phyloP scores from a whole-genome alignment of 441 rosid genomes.

The Adansonia grandidieri region DNA sequence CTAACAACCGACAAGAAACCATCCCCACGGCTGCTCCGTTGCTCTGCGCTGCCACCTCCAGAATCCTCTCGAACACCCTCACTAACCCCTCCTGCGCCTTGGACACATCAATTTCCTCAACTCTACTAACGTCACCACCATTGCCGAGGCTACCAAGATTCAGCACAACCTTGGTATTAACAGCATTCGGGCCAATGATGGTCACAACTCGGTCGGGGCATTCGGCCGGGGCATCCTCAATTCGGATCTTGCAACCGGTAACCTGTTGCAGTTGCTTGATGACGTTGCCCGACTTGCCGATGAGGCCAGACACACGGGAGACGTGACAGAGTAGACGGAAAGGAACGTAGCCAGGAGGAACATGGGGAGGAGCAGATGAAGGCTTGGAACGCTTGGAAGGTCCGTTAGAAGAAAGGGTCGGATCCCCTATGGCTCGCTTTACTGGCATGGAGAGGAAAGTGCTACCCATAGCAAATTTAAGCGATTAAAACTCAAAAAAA shows the following conservation, averaged over 20 bases:
- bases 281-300: conserved; percentile 77
- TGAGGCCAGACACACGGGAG: conserved; percentile 76
- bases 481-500: not conserved
- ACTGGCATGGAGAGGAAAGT: conserved; percentile 42
- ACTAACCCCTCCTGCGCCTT: conserved; percentile 79
- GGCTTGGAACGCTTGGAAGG: conserved; percentile 55
- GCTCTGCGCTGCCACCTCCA: conserved; percentile 72
- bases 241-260: conserved; percentile 75
- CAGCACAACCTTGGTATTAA: conserved; percentile 20
- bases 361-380: conserved; percentile 39
- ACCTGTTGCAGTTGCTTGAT: conserved; percentile 77
- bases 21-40: conserved; percentile 43
- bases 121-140: conserved; percentile 29
- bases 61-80: conserved; percentile 73
- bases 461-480: conserved; percentile 46
- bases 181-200: conserved; percentile 47
- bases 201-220: conserved; percentile 71
- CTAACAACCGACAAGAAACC: conserved; percentile 73
- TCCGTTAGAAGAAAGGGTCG: conserved; percentile 40
- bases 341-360: conserved; percentile 55
- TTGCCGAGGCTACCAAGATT: conserved; percentile 27
- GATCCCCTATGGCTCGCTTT: conserved; percentile 56
- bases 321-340: conserved; percentile 78
- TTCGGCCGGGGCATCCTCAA: conserved; percentile 69
- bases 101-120: conserved; percentile 58